phyloP scores from a whole-genome alignment of 164 flowering plant genomes.

The Vitis labrusca region DNA sequence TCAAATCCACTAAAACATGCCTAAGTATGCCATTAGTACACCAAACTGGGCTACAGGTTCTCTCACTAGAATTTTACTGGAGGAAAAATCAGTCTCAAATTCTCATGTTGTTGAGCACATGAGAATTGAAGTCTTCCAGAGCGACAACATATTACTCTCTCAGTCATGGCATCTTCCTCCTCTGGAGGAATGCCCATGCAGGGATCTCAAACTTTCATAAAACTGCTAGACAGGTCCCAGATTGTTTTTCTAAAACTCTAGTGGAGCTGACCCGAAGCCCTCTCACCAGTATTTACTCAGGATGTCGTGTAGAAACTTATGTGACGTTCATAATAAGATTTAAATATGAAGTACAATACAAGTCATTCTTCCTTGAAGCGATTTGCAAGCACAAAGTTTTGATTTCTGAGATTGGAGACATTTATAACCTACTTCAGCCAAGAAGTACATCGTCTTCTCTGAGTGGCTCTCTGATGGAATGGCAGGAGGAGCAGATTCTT shows the following conservation, averaged over 20 bases:
- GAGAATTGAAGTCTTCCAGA: too few species aligned
- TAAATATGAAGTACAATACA: not conserved
- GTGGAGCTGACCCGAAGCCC: not conserved
- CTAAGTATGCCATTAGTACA: too few species aligned
- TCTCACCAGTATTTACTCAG: not conserved
- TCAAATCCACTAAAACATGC: too few species aligned
- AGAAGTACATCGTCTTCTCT: conserved; percentile 66
- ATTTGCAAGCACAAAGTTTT: not conserved
- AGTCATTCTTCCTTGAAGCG: not conserved
- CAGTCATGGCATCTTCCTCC: too few species aligned
- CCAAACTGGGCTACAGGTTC: too few species aligned
- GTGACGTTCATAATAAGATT: not conserved
- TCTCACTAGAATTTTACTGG: too few species aligned
- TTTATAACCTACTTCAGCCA: conserved; percentile 71
- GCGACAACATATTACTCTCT: too few species aligned
- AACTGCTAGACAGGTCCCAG: not conserved
- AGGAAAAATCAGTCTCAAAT: too few species aligned
- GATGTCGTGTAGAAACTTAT: not conserved
- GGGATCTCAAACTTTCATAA: not conserved
- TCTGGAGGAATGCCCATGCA: too few species aligned
- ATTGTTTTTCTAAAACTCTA: not conserved
- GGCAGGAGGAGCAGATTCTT: conserved; percentile 90
- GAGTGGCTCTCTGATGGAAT: conserved; percentile 37
- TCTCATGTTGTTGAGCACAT: too few species aligned
- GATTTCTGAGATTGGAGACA: not conserved